Evolutionary conservation across 371 early-diverging fungal species (phyloP).

Genomic region (Lichtheimia hyalospora): DNA sequence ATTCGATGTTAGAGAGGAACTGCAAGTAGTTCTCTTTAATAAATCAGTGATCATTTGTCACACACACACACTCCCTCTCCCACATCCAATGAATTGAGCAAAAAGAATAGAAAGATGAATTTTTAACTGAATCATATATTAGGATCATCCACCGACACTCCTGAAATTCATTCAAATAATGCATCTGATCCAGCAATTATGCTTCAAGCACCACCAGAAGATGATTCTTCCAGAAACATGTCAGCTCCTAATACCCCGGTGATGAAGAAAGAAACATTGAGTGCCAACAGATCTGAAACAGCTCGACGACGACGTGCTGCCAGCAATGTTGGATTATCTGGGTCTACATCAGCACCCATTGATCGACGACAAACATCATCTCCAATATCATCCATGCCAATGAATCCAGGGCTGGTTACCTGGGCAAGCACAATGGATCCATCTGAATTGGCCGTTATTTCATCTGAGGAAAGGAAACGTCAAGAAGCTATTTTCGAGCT

Average conservation of each 20-base stretch:
- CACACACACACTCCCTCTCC: too few species aligned
- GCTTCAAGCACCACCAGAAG: not conserved
- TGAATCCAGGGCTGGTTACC: constrained; percentile 24
- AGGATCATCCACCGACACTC: too few species aligned
- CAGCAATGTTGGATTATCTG: constrained; percentile 36
- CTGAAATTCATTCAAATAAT: too few species aligned
- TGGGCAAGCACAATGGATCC: constrained; percentile 52
- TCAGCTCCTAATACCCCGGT: constrained; percentile 49
- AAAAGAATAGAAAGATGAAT: too few species aligned
- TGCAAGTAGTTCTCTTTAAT: too few species aligned
- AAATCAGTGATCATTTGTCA: too few species aligned
- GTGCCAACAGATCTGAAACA: constrained; percentile 25
- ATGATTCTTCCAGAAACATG: constrained; percentile 5
- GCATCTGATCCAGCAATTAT: not conserved
- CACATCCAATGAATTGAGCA: too few species aligned
- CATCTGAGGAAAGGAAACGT: constrained; percentile 70
- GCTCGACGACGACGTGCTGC: constrained; percentile 42
- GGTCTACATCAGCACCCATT: constrained; percentile 8
- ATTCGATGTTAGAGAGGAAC: not conserved
- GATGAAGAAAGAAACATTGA: constrained; percentile 35
- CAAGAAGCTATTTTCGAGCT: constrained; percentile 91
- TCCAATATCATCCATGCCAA: constrained; percentile 14
- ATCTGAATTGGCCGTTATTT: constrained; percentile 33
- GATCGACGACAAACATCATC: constrained; percentile 2
- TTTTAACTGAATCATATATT: too few species aligned